Conservation (phyloP, 257 asterid species). For the Oldenlandia corymbosa region DNA sequence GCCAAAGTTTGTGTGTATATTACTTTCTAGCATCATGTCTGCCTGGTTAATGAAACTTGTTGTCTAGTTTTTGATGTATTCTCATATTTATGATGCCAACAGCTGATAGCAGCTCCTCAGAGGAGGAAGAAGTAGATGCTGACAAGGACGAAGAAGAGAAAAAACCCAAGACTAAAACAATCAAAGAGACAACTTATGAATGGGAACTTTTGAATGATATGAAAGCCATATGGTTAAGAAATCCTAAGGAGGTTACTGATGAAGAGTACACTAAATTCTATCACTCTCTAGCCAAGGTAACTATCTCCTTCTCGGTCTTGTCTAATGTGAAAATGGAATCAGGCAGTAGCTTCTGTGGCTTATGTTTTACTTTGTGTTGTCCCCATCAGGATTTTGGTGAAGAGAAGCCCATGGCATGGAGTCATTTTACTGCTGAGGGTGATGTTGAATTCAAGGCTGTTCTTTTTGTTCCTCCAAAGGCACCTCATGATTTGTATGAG, state of each 20-base stretch:
- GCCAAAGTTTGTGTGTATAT: neutral
- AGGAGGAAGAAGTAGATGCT: slow-evolving; percentile 64
- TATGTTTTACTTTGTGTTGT: slow-evolving; percentile 11
- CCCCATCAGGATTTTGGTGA: slow-evolving; percentile 64
- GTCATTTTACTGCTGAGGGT: slow-evolving; percentile 94
- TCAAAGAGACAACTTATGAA: slow-evolving; percentile 67
- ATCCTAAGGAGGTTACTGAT: slow-evolving; percentile 84
- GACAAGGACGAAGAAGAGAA: slow-evolving; percentile 71
- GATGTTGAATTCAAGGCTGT: slow-evolving; percentile 94
- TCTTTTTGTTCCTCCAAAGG: slow-evolving; percentile 87
- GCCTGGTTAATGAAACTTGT: neutral
- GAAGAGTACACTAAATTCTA: slow-evolving; percentile 82
- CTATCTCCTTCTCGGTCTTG: too few relatives aligned
- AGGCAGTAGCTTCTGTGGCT: neutral
- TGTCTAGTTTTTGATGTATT: slow-evolving; percentile 9
- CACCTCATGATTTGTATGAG: slow-evolving; percentile 89
- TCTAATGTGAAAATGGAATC: neutral
- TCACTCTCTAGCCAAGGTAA: slow-evolving; percentile 81
- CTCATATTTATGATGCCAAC: slow-evolving; percentile 21
- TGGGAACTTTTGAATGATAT: slow-evolving; percentile 93
- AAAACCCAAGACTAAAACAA: slow-evolving; percentile 70
- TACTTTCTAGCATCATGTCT: neutral
- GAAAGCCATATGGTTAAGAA: slow-evolving; percentile 91
- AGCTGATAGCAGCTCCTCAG: slow-evolving; percentile 71
- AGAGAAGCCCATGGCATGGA: slow-evolving; percentile 83